These are phyloP conservation scores for Multifurca ochricompacta DNA, from an alignment of 768 basidiomycete species.

Conservation along the genomic window DNA sequence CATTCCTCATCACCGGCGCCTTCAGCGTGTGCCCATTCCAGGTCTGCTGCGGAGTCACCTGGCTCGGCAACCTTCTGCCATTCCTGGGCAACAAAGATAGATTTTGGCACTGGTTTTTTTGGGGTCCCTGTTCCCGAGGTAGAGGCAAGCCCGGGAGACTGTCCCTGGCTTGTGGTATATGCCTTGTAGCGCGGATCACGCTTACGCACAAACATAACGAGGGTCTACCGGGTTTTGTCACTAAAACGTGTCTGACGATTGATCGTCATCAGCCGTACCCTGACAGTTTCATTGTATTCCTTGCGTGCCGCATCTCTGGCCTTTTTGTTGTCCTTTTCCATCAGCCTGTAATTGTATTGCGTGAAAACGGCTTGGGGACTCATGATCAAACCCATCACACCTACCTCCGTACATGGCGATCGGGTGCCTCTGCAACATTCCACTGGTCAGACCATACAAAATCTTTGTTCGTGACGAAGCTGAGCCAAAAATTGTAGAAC, in stretches of 20 bases:
- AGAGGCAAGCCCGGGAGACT: conserved; percentile 28
- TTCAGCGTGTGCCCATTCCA: conserved; percentile 70
- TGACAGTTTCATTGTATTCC: conserved; percentile 89
- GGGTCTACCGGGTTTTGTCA: conserved; percentile 38
- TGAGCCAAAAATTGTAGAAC: conserved; percentile 84
- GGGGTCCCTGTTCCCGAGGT: conserved; percentile 24
- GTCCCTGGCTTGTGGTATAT: conserved; percentile 43
- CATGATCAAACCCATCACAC: conserved; percentile 11
- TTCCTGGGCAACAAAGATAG: conserved; percentile 70
- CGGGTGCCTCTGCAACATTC: conserved; percentile 78
- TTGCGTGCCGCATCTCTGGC: conserved; percentile 76
- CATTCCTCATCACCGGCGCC: conserved; percentile 70
- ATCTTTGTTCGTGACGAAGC: conserved; percentile 80
- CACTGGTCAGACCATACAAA: conserved; percentile 86
- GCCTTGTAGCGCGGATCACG: conserved; percentile 83
- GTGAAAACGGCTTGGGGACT: neutral
- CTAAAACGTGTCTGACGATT: neutral
- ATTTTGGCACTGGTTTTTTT: conserved; percentile 29
- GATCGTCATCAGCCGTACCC: conserved; percentile 40
- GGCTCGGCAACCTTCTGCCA: conserved; percentile 68
- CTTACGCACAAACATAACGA: conserved; percentile 71
- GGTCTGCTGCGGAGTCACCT: conserved; percentile 43
- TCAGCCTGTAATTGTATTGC: conserved; percentile 45
- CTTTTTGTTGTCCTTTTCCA: conserved; percentile 97
- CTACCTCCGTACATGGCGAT: conserved; percentile 73